Percentiles rank a stretch among this genome's conserved stretches.
Evolutionary conservation across 805 yeast genomes (phyloP).

Genomic region (Debaryomyces maramus): DNA sequence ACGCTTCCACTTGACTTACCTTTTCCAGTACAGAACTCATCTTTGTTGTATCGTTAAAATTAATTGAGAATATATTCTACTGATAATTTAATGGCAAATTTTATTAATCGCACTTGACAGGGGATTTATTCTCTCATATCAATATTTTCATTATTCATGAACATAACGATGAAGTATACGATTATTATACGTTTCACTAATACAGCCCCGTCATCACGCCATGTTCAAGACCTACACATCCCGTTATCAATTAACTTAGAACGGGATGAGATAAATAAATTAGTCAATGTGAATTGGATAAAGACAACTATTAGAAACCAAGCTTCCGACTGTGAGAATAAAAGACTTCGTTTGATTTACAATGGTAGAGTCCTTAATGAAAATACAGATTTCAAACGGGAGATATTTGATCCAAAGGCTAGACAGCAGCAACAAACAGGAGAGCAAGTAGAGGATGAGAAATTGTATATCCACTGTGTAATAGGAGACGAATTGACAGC

Average conservation of each 20-base stretch:
- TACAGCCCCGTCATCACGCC: slow-evolving; percentile 17
- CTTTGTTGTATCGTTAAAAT: no score
- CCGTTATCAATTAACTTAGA: slow-evolving; percentile 28
- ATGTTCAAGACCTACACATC: slow-evolving; percentile 26
- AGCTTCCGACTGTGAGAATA: slow-evolving; percentile 28
- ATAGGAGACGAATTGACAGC: slow-evolving; percentile 63
- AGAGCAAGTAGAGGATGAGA: slow-evolving; percentile 17
- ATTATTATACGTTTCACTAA: slow-evolving; percentile 34
- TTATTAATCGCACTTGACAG: no score
- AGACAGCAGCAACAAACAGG: slow-evolving; percentile 11
- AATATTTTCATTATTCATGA: no score
- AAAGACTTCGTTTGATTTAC: slow-evolving; percentile 63
- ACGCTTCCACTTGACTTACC: slow-evolving; percentile 8
- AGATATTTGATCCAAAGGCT: slow-evolving; percentile 38
- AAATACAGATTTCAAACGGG: slow-evolving; percentile 53
- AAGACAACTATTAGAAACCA: slow-evolving; percentile 29
- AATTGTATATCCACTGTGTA: slow-evolving; percentile 74
- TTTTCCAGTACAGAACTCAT: neutral
- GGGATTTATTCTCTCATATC: no score
- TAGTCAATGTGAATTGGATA: slow-evolving; percentile 32
- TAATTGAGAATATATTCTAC: no score
- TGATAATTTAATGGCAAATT: no score
- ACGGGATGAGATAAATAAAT: slow-evolving; percentile 30
- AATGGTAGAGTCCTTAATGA: slow-evolving; percentile 67
- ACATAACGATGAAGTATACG: slow-evolving; percentile 23